These are phyloP conservation scores for Paraglomus occultum DNA, from an alignment of 192 early-diverging fungal genomes.

Conservation along the genomic window DNA sequence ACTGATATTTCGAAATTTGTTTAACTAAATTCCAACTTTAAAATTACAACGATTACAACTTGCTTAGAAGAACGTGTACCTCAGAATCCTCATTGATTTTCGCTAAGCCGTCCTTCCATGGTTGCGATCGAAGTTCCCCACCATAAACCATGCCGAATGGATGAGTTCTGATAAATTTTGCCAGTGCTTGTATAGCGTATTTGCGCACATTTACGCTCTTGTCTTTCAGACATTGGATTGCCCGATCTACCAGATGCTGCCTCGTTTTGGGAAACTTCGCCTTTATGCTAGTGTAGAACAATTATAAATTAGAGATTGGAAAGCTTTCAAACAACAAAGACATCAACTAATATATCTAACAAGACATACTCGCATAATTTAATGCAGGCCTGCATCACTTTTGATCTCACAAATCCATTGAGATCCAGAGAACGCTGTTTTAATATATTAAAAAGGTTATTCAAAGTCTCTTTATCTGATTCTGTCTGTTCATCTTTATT, in stretches of 20 bases:
- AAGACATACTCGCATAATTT: conserved; percentile 73
- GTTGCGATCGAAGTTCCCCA: conserved; percentile 67
- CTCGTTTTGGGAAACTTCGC: conserved; percentile 76
- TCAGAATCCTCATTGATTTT: conserved; percentile 70
- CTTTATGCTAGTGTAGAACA: conserved; percentile 32
- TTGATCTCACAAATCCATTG: conserved; percentile 82
- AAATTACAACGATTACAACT: not conserved
- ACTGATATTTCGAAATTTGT: conserved; percentile 24
- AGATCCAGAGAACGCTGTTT: conserved; percentile 90
- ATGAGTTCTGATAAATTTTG: conserved; percentile 78
- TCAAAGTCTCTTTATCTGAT: conserved; percentile 67
- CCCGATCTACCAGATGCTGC: conserved; percentile 63
- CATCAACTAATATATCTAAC: no score
- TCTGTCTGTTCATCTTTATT: conserved; percentile 67
- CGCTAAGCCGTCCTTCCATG: conserved; percentile 65
- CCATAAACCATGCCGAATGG: conserved; percentile 85
- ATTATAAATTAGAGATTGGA: not conserved
- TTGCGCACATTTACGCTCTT: conserved; percentile 88
- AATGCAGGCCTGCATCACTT: conserved; percentile 81
- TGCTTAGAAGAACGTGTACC: conserved; percentile 38
- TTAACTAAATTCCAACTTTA: not conserved
- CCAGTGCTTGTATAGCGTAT: conserved; percentile 84
- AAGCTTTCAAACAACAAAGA: no score
- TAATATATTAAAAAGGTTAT: conserved; percentile 87
- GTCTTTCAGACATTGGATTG: conserved; percentile 82